A percentile compares a stretch with the other conserved stretches of the same genome.
These are phyloP conservation scores for Pseudogymnoascus destructans DNA, from an alignment of 2,329 filamentous ascomycete genomes.

Conservation along the genomic window DNA sequence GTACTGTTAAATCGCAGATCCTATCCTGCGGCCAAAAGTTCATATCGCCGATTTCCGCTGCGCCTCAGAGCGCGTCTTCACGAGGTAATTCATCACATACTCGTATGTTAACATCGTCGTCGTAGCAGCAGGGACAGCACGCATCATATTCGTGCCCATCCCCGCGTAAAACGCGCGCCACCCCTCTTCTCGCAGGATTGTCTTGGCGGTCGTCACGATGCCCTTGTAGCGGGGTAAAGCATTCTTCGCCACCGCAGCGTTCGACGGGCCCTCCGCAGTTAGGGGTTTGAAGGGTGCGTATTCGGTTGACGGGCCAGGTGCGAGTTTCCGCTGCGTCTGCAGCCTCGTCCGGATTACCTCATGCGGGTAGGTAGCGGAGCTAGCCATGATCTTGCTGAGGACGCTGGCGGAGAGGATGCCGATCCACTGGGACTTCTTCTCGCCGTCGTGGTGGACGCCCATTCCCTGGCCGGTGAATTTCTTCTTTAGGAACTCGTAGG, in stretches of 20 bases:
- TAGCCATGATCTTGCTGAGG: constrained; percentile 86
- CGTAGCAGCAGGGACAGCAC: constrained; percentile 86
- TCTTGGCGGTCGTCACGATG: constrained; percentile 67
- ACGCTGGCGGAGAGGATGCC: constrained; percentile 83
- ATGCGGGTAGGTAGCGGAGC: constrained; percentile 90
- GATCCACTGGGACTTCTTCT: constrained; percentile 58
- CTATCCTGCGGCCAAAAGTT: not conserved
- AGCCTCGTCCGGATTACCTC: constrained; percentile 88
- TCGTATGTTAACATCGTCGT: constrained; percentile 98
- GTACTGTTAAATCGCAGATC: not conserved
- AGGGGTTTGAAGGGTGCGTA: constrained; percentile 34
- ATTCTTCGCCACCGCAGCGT: constrained; percentile 22
- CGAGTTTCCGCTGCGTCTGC: constrained; percentile 77
- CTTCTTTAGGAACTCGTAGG: constrained; percentile 88
- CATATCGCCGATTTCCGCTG: not conserved
- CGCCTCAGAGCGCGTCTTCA: not conserved
- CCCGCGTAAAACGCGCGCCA: constrained; percentile 96
- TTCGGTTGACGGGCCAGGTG: constrained; percentile 32
- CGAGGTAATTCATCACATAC: constrained; percentile 37
- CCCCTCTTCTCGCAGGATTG: constrained; percentile 80
- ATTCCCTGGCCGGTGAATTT: constrained; percentile 82
- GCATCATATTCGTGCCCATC: constrained; percentile 94
- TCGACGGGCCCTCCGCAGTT: constrained; percentile 11
- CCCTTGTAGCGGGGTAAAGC: constrained; percentile 51
- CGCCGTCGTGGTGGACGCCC: constrained; percentile 47